These are phyloP conservation scores for Fraxinus anomala DNA, from an alignment of 257 asterid genomes.

Conservation along the genomic window DNA sequence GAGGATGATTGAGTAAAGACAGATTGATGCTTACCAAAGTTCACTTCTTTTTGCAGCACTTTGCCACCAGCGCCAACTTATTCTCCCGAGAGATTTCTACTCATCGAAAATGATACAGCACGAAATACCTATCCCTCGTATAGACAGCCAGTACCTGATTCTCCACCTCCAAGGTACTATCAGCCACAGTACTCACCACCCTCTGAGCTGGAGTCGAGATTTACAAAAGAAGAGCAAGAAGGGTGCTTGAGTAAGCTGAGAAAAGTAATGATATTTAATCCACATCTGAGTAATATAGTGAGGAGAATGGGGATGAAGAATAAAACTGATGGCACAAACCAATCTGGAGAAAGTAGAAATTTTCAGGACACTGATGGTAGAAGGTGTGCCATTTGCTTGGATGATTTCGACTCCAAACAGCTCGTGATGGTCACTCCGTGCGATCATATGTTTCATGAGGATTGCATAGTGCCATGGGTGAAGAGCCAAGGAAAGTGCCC, in stretches of 20 bases:
- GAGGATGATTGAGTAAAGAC: background rate
- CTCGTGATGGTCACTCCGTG: constrained; percentile 75
- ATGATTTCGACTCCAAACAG: constrained; percentile 70
- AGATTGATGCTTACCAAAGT: background rate
- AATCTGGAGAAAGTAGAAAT: constrained; percentile 8
- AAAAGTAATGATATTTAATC: constrained; percentile 65
- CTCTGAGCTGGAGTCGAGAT: constrained; percentile 42
- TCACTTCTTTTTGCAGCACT: constrained; percentile 40
- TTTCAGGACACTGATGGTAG: constrained; percentile 47
- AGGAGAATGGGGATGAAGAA: constrained; percentile 44
- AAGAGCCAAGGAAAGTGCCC: constrained; percentile 79
- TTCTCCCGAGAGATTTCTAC: constrained; percentile 29
- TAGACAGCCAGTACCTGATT: constrained; percentile 10
- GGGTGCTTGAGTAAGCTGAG: constrained; percentile 52
- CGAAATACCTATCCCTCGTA: constrained; percentile 27
- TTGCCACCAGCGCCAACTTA: constrained; percentile 28
- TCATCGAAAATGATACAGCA: constrained; percentile 26
- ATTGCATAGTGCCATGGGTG: constrained; percentile 90
- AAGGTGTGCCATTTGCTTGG: constrained; percentile 79
- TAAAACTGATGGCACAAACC: background rate
- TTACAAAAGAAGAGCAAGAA: constrained; percentile 57
- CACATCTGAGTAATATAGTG: constrained; percentile 51
- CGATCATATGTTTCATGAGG: constrained; percentile 89
- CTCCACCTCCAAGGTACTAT: constrained; percentile 29
- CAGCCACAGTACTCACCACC: constrained; percentile 20